These are phyloP conservation scores for Urochloa ruziziensis DNA, from an alignment of 176 grass and related monocot species.

Conservation along the genomic window DNA sequence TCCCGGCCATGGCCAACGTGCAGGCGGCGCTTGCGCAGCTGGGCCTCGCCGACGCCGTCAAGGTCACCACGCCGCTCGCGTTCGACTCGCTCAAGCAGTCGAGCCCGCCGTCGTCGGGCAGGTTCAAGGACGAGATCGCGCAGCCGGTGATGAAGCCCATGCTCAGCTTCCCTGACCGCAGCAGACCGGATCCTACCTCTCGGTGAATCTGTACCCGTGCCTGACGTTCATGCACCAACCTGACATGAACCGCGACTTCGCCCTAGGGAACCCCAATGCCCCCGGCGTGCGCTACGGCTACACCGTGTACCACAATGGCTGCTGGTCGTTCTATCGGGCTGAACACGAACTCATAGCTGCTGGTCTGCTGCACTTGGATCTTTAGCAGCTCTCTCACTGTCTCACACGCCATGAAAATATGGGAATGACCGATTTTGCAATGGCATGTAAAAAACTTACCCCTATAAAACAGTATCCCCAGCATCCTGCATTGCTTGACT, in stretches of 20 bases:
- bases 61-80: constrained; percentile 57
- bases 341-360: no score
- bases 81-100: constrained; percentile 35
- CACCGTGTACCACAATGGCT: constrained; percentile 33
- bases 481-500: no score
- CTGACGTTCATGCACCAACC: constrained; percentile 34
- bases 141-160: constrained; percentile 54
- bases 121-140: constrained; percentile 39
- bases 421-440: no score
- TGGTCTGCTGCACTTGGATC: no score
- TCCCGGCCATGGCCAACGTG: constrained; percentile 6
- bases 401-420: no score
- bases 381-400: no score
- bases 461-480: no score
- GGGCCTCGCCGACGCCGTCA: constrained; percentile 38
- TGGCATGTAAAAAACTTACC: no score
- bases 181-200: constrained; percentile 42
- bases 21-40: constrained; percentile 37
- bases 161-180: constrained; percentile 44
- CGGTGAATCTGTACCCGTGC: constrained; percentile 57
- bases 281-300: constrained; percentile 32
- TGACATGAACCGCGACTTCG: constrained; percentile 55
- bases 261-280: constrained; percentile 32
- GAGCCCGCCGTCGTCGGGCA: constrained; percentile 39
- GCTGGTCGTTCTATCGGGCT: no score